A percentile compares a stretch with the other conserved stretches of the same genome.
Conservation (phyloP, 495 filamentous ascomycete genomes). For the Opeltia flavorubescens region DNA sequence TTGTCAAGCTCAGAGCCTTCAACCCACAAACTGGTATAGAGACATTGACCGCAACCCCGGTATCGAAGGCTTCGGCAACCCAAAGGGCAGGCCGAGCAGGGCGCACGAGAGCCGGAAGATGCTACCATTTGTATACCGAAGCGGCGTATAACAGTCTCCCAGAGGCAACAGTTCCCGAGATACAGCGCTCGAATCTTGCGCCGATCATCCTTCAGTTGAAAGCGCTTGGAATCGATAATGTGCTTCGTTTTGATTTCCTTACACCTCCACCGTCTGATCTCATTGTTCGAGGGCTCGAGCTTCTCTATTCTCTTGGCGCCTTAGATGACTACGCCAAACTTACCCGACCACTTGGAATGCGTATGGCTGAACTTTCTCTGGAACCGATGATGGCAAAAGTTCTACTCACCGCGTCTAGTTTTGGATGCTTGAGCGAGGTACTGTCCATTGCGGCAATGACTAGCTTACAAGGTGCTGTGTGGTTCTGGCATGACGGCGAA, state of each 20-base stretch:
- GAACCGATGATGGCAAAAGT: slow-evolving; percentile 96
- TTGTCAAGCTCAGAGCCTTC: slow-evolving; percentile 81
- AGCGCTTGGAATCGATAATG: slow-evolving; percentile 91
- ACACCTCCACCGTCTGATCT: slow-evolving; percentile 81
- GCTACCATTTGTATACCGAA: slow-evolving; percentile 86
- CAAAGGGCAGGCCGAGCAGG: slow-evolving; percentile 89
- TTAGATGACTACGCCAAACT: slow-evolving; percentile 85
- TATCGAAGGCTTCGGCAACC: slow-evolving; percentile 85
- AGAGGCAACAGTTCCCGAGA: slow-evolving; percentile 72
- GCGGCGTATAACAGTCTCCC: slow-evolving; percentile 52
- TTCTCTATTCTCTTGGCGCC: slow-evolving; percentile 79
- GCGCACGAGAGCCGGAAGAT: slow-evolving; percentile 85
- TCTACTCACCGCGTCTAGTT: slow-evolving; percentile 59
- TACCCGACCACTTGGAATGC: slow-evolving; percentile 68
- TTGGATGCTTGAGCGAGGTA: slow-evolving; percentile 72
- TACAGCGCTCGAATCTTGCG: slow-evolving; percentile 85
- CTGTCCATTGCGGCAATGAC: slow-evolving; percentile 92
- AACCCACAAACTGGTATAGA: slow-evolving; percentile 84
- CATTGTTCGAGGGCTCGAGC: slow-evolving; percentile 74
- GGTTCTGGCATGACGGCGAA: slow-evolving; percentile 64
- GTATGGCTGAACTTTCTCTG: slow-evolving; percentile 91
- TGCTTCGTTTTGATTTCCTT: slow-evolving; percentile 79
- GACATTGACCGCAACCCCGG: slow-evolving; percentile 68
- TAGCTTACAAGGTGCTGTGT: slow-evolving; percentile 66
- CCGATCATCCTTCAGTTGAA: slow-evolving; percentile 88